A percentile compares a stretch with the other conserved stretches of the same genome.
These are phyloP conservation scores for Kwoniella pini DNA, from an alignment of 768 basidiomycete species.

Conservation along the genomic window DNA sequence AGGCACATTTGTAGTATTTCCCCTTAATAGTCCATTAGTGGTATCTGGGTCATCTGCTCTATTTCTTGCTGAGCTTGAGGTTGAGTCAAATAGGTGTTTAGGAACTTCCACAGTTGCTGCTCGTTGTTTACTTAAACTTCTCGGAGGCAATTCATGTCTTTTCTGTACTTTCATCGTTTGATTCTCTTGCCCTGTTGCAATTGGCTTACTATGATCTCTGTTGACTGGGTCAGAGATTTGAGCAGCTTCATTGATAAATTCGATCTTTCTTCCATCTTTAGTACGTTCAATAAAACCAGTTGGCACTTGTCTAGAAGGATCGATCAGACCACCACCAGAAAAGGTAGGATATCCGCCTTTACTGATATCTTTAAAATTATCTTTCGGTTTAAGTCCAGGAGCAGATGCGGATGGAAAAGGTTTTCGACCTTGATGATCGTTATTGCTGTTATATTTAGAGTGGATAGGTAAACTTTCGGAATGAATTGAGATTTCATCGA, in stretches of 20 bases:
- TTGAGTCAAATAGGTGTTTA: background rate
- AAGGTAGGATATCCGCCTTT: slow-evolving; percentile 48
- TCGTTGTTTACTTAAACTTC: background rate
- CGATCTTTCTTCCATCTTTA: slow-evolving; percentile 18
- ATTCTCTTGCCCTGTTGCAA: no score
- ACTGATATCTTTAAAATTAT: slow-evolving; percentile 21
- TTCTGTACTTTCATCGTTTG: no score
- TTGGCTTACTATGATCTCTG: no score
- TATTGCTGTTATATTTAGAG: background rate
- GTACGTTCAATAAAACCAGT: slow-evolving; percentile 29
- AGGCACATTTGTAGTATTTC: background rate
- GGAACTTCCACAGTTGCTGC: background rate
- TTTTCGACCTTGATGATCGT: background rate
- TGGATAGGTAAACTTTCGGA: slow-evolving; percentile 1
- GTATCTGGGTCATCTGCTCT: slow-evolving; percentile 11
- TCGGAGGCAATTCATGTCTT: slow-evolving; percentile 1
- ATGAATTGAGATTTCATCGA: background rate
- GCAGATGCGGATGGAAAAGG: no score
- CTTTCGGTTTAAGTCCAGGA: no score
- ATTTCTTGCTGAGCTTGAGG: no score
- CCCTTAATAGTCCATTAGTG: background rate
- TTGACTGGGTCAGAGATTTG: background rate
- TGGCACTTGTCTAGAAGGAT: slow-evolving; percentile 37
- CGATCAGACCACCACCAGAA: slow-evolving; percentile 27
- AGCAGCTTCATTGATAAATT: slow-evolving; percentile 20